phyloP scores from a whole-genome alignment of 108 stramenopile species.

The Schizochytrium sp. region DNA sequence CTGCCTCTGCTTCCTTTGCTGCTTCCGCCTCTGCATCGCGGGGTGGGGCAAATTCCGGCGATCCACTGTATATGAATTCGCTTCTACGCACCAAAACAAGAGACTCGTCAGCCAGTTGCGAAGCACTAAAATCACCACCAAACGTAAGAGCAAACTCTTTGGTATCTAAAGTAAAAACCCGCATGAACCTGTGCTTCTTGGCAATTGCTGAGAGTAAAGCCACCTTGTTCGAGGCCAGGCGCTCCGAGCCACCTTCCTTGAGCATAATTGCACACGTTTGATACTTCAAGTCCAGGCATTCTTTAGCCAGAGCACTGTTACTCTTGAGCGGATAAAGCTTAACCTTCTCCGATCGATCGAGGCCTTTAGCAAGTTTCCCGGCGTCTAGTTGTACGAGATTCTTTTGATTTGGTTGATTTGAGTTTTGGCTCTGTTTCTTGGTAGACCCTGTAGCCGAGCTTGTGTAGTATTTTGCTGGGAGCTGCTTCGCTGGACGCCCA shows the following conservation, averaged over 20 bases:
- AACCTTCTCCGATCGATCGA: not conserved
- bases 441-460: not conserved
- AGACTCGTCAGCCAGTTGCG: slow-evolving; percentile 11
- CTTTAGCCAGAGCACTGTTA: not conserved
- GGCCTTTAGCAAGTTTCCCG: not conserved
- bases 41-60: not conserved
- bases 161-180: not conserved
- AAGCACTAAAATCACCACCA: not conserved
- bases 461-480: slow-evolving; percentile 11
- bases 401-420: not conserved
- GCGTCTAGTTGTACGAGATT: slow-evolving; percentile 34
- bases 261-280: slow-evolving; percentile 12
- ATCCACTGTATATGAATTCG: slow-evolving; percentile 40
- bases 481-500: slow-evolving; percentile 39
- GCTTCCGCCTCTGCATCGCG: not conserved
- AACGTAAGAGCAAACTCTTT: not conserved
- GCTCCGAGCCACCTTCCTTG: slow-evolving; percentile 47
- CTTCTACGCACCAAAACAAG: slow-evolving; percentile 15
- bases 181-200: slow-evolving; percentile 32
- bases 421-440: not conserved
- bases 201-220: not conserved
- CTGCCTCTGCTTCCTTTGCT: slow-evolving; percentile 12
- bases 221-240: slow-evolving; percentile 26
- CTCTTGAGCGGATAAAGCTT: slow-evolving; percentile 1
- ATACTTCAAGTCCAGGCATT: slow-evolving; percentile 49